Base-by-base conservation (phyloP, 768 basidiomycete species). In the Tricholoma sp. region DNA sequence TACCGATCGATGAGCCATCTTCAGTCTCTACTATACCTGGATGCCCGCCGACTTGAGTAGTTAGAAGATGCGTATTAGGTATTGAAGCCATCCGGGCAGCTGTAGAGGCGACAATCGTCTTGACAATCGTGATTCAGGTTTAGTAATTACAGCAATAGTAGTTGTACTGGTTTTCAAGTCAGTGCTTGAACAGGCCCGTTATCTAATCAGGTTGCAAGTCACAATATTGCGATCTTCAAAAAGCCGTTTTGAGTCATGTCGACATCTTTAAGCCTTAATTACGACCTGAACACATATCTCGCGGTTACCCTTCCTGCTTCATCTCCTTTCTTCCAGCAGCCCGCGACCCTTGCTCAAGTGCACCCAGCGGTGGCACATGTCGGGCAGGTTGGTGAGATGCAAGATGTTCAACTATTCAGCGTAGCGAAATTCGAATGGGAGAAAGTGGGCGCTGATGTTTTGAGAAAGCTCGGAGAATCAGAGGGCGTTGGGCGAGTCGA, bases 1-100 rank as follows among this genome's bases (percentile, higher is more conserved):
- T 95, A 74, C 94, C 85, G 42, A 96, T 70, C n/a, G 93, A 81
- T 1, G 84, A 84, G 12, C 82, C 84, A 62, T 91, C 88, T 59
- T 85, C 86, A 4, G 82, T 84, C 5, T 83, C 75, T 44, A 82
- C 75, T n/a, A 95, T 80, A 17, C 87, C 85, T 3, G 81, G 68
- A 64, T 96, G 94, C 0, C 93, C 93, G 17, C 89, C 91, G 50
- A 95, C 91, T 72, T 94, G 65, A 24, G 65, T 12, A 13, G 13
- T 41, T 44, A 53, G 50, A 56, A 53, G 44, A 37, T 37, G 50
- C 5, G 47, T 17, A 4, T 15, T n/a, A 53, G 54, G 50, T 56
- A 34, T 10, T 51, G 24, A 42, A 41, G 39, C 50, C 41, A 24
- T 54, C 41, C 31, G 11, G 28, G 18, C 31, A 37, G 28, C 18